Percentiles rank a stretch among this genome's conserved stretches.
phyloP scores from a whole-genome alignment of 805 yeast species.

The Starmerella khaoyaiensis region DNA sequence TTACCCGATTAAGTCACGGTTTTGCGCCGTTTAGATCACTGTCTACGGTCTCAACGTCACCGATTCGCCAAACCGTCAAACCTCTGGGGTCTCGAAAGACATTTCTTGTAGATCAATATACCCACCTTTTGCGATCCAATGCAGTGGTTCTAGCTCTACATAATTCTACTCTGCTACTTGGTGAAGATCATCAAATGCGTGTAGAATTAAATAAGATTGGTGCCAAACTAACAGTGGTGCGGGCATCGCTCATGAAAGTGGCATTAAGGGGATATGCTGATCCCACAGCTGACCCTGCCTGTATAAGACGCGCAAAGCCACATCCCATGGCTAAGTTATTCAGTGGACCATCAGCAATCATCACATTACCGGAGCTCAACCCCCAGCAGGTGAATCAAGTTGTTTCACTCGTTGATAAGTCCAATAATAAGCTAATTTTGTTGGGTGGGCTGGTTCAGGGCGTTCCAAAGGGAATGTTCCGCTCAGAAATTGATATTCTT shows the following conservation, averaged over 20 bases:
- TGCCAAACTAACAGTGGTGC: slow-evolving; percentile 53
- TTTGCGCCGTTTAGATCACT: too few relatives aligned
- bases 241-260: slow-evolving; percentile 58
- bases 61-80: slow-evolving; percentile 40
- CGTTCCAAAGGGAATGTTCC: slow-evolving; percentile 8
- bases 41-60: too few relatives aligned
- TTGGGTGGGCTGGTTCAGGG: slow-evolving; percentile 77
- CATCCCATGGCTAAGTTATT: slow-evolving; percentile 66
- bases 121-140: slow-evolving; percentile 50
- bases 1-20: too few relatives aligned
- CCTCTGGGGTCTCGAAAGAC: slow-evolving; percentile 55
- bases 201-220: slow-evolving; percentile 51
- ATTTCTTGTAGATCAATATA: slow-evolving; percentile 67
- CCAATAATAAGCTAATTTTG: slow-evolving; percentile 62
- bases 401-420: slow-evolving; percentile 45
- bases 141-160: slow-evolving; percentile 69
- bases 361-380: slow-evolving; percentile 53
- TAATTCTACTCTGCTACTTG: slow-evolving; percentile 64
- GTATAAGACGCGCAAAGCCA: slow-evolving; percentile 22
- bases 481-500: slow-evolving; percentile 41
- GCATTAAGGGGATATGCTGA: slow-evolving; percentile 58
- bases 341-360: slow-evolving; percentile 75
- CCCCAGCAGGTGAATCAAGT: slow-evolving; percentile 56
- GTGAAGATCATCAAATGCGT: slow-evolving; percentile 55
- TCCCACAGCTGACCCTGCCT: slow-evolving; percentile 21